These are phyloP conservation scores for Suhomyces kunorum DNA, from an alignment of 1,139 yeast species.

Conservation along the genomic window DNA sequence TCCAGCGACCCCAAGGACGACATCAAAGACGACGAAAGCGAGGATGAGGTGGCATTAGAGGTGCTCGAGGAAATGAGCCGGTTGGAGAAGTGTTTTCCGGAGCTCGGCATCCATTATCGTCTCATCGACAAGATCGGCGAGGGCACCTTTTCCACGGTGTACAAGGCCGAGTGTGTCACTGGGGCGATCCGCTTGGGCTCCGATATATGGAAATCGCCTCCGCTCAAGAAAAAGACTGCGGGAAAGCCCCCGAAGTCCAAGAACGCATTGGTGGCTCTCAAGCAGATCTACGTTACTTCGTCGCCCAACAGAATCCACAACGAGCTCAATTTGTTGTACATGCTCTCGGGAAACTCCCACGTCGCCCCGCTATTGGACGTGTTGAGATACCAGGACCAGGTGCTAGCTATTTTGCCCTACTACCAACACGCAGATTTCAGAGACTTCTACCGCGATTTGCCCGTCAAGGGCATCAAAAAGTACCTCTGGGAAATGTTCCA, in stretches of 20 bases:
- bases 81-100: constrained; percentile 64
- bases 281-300: constrained; percentile 91
- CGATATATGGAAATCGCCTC: constrained; percentile 51
- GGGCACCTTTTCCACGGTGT: constrained; percentile 90
- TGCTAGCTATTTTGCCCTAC: constrained; percentile 87
- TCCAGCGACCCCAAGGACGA: not conserved
- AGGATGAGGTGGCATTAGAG: constrained; percentile 49
- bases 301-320: constrained; percentile 88
- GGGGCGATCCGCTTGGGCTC: constrained; percentile 42
- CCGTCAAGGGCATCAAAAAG: constrained; percentile 73
- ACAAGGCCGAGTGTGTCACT: constrained; percentile 75
- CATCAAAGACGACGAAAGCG: constrained; percentile 15
- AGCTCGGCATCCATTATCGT: constrained; percentile 58
- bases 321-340: constrained; percentile 76
- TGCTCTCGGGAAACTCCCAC: constrained; percentile 64
- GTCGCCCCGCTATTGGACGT: constrained; percentile 93
- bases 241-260: constrained; percentile 22
- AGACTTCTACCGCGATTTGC: constrained; percentile 78
- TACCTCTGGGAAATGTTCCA: constrained; percentile 79
- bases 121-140: constrained; percentile 89
- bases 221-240: constrained; percentile 29
- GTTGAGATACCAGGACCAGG: constrained; percentile 83
- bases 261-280: constrained; percentile 78
- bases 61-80: constrained; percentile 67
- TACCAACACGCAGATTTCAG: constrained; percentile 91